phyloP scores from a whole-genome alignment of 2,329 filamentous ascomycete genomes.

The Tympanopsis confertula region DNA sequence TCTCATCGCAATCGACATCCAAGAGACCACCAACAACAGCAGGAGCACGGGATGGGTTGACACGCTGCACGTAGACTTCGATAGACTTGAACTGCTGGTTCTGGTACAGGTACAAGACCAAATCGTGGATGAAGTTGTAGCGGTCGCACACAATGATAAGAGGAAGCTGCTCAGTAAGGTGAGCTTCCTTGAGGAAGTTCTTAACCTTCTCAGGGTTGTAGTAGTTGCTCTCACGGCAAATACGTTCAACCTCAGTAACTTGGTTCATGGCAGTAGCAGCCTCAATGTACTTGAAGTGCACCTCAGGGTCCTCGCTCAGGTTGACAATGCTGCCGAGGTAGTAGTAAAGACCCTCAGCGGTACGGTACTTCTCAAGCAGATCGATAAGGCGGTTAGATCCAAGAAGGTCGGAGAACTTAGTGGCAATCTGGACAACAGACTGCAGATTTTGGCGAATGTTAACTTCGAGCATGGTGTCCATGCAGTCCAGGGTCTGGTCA shows the following conservation, averaged over 20 bases:
- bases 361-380: constrained; percentile 94
- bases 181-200: constrained; percentile 97
- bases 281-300: constrained; percentile 99
- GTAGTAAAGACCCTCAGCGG: constrained; percentile 92
- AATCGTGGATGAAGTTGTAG: constrained; percentile 97
- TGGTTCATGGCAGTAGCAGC: constrained; percentile 89
- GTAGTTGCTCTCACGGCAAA: constrained; percentile 84
- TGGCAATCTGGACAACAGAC: constrained; percentile 86
- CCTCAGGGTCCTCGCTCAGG: constrained; percentile 84
- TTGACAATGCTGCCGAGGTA: constrained; percentile 98
- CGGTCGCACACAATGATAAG: constrained; percentile 97
- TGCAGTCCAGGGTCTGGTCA: constrained; percentile 83
- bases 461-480: constrained; percentile 89
- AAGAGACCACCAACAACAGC: constrained; percentile 86
- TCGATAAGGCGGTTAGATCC: constrained; percentile 81
- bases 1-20: constrained; percentile 94
- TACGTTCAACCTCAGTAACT: constrained; percentile 89
- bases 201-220: constrained; percentile 94
- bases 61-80: constrained; percentile 92
- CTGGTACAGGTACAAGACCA: constrained; percentile 94
- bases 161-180: constrained; percentile 80
- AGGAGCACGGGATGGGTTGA: constrained; percentile 83
- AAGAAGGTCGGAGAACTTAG: constrained; percentile 93
- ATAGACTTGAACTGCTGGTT: constrained; percentile 99
- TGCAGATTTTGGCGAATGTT: constrained; percentile 97